These are phyloP conservation scores for Scytalidium lignicola DNA, from an alignment of 2,329 filamentous ascomycete genomes.

Conservation along the genomic window DNA sequence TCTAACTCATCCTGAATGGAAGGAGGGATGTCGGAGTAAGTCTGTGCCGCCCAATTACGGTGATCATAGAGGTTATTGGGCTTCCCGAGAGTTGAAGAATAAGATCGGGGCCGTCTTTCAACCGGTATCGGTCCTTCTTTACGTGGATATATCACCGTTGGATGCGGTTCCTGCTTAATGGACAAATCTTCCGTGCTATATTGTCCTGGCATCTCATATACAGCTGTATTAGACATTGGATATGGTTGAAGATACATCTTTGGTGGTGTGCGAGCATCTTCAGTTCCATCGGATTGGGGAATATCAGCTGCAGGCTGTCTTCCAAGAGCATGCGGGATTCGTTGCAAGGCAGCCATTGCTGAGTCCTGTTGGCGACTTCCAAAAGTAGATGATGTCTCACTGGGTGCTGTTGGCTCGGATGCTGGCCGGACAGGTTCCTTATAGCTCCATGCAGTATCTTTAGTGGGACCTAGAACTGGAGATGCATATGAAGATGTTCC, in stretches of 20 bases:
- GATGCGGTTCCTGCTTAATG: slow-evolving; percentile 5
- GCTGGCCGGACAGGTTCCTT: slow-evolving; percentile 5
- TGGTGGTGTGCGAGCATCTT: slow-evolving; percentile 2
- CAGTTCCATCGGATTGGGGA: not conserved
- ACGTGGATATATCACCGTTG: slow-evolving; percentile 16
- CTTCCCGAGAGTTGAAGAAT: not conserved
- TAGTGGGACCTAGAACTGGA: slow-evolving; percentile 18
- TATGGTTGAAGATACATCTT: slow-evolving; percentile 4
- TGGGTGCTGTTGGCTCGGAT: slow-evolving; percentile 8
- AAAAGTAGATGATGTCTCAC: slow-evolving; percentile 4
- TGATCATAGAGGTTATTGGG: not conserved
- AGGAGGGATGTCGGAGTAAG: slow-evolving; percentile 9
- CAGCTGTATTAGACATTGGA: not conserved
- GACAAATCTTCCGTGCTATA: slow-evolving; percentile 12
- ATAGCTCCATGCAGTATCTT: slow-evolving; percentile 13
- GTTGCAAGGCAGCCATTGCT: slow-evolving; percentile 17
- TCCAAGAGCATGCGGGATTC: slow-evolving; percentile 7
- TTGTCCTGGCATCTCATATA: slow-evolving; percentile 3
- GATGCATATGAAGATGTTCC: slow-evolving; percentile 27
- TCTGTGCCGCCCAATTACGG: slow-evolving; percentile 11
- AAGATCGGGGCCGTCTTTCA: slow-evolving; percentile 5
- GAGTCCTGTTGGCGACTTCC: slow-evolving; percentile 6
- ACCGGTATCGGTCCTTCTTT: slow-evolving; percentile 18
- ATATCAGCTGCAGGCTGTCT: not conserved
- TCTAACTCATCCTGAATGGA: slow-evolving; percentile 1